Evolutionary conservation across 2,329 filamentous ascomycete genomes (phyloP).

Genomic region (Fusarium guadeloupense): DNA sequence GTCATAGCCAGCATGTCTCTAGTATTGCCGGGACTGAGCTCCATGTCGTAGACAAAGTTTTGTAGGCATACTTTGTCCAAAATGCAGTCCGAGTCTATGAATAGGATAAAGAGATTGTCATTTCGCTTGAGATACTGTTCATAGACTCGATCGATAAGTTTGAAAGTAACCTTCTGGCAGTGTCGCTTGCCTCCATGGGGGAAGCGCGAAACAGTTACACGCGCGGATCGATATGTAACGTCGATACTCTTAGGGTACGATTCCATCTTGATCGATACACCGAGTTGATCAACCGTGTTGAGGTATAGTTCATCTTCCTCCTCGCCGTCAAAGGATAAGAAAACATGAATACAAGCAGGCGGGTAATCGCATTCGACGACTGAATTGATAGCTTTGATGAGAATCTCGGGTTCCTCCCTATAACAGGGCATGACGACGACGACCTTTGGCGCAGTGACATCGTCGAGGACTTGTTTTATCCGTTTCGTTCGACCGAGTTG

Average conservation of each 20-base stretch:
- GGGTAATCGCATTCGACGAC: conserved; percentile 95
- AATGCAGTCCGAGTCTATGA: conserved; percentile 98
- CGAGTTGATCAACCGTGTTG: conserved; percentile 84
- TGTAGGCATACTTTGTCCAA: conserved; percentile 90
- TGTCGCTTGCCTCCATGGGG: conserved; percentile 92
- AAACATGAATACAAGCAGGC: conserved; percentile 89
- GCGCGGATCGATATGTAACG: conserved; percentile 80
- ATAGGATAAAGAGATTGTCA: conserved; percentile 93
- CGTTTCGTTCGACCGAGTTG: conserved; percentile 82
- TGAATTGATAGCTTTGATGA: conserved; percentile 88
- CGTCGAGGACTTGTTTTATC: conserved; percentile 85
- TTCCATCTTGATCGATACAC: conserved; percentile 79
- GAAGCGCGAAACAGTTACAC: conserved; percentile 91
- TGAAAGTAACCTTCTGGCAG: conserved; percentile 93
- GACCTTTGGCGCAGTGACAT: conserved; percentile 87
- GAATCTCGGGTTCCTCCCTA: conserved; percentile 84
- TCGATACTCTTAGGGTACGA: conserved; percentile 91
- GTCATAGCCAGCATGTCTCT: conserved; percentile 97
- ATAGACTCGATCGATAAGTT: conserved; percentile 93
- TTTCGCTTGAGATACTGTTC: conserved; percentile 84
- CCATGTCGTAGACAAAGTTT: conserved; percentile 99
- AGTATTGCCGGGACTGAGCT: conserved; percentile 90
- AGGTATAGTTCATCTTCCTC: conserved; percentile 89
- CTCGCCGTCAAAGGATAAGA: conserved; percentile 93
- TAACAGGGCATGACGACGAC: conserved; percentile 98